Conservation (phyloP, 2,329 filamentous ascomycete species). For the Sphaerulina vaccinii region DNA sequence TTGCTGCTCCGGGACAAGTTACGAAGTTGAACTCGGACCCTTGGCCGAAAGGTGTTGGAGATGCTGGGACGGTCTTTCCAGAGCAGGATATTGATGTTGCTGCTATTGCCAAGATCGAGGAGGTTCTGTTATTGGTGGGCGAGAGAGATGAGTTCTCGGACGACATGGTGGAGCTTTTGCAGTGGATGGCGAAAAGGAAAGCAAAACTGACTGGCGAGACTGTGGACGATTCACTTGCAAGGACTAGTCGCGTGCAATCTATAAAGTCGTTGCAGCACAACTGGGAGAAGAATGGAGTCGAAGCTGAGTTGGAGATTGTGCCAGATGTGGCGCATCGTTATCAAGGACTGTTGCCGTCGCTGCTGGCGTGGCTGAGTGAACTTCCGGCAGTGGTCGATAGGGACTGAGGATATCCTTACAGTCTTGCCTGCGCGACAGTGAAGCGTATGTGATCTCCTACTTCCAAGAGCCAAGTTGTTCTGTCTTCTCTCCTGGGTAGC, state of each 20-base stretch:
- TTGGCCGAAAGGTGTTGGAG: slow-evolving; percentile 14
- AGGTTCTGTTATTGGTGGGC: slow-evolving; percentile 13
- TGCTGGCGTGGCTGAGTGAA: background rate
- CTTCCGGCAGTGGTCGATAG: background rate
- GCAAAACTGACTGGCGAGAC: slow-evolving; percentile 2
- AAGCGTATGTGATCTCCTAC: too few species aligned
- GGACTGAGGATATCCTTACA: background rate
- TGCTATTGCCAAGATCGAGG: slow-evolving; percentile 2
- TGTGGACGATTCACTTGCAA: background rate
- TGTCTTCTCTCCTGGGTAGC: too few species aligned
- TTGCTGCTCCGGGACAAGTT: slow-evolving; percentile 15
- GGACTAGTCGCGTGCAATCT: slow-evolving; percentile 7
- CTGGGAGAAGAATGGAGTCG: slow-evolving; percentile 15
- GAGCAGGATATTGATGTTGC: slow-evolving; percentile 11
- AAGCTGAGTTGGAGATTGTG: slow-evolving; percentile 15
- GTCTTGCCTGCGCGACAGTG: background rate
- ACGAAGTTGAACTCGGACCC: slow-evolving; percentile 13
- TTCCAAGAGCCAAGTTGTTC: too few species aligned
- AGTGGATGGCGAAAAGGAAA: slow-evolving; percentile 6
- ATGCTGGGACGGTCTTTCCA: slow-evolving; percentile 3
- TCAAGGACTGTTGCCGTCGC: background rate
- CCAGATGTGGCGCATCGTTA: slow-evolving; percentile 14
- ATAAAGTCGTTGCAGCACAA: slow-evolving; percentile 12
- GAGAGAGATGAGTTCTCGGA: slow-evolving; percentile 7
- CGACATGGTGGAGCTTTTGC: slow-evolving; percentile 10